These are phyloP conservation scores for Elasticomyces elasticus DNA, from an alignment of 495 filamentous ascomycete genomes.

Conservation along the genomic window DNA sequence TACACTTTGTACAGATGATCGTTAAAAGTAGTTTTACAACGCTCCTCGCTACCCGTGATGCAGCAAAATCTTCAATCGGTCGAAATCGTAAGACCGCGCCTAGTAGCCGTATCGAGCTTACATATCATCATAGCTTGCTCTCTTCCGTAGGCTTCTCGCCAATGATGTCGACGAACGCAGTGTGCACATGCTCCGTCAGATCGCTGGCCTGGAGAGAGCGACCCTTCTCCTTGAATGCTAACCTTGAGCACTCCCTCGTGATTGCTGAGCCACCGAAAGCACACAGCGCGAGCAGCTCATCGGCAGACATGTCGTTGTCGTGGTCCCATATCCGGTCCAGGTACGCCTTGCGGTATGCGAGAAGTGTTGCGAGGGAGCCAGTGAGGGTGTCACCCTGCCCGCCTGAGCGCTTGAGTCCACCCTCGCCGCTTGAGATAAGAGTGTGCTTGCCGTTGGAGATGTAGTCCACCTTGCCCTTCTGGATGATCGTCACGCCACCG, in stretches of 20 bases:
- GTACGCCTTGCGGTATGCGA: slow-evolving; percentile 83
- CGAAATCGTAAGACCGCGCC: not conserved
- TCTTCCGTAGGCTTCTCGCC: slow-evolving; percentile 36
- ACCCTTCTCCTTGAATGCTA: slow-evolving; percentile 79
- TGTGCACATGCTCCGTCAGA: slow-evolving; percentile 80
- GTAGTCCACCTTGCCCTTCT: slow-evolving; percentile 79
- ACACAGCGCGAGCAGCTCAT: slow-evolving; percentile 63
- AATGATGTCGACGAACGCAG: slow-evolving; percentile 70
- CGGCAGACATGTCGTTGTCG: slow-evolving; percentile 43
- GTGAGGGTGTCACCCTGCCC: slow-evolving; percentile 96
- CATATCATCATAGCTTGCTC: slow-evolving; percentile 14
- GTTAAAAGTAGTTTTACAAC: not conserved
- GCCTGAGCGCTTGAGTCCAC: slow-evolving; percentile 81
- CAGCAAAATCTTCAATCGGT: not conserved
- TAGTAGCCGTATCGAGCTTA: not conserved
- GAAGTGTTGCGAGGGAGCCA: slow-evolving; percentile 73
- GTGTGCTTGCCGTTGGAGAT: slow-evolving; percentile 75
- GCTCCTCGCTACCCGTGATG: not conserved
- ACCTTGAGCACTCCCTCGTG: slow-evolving; percentile 81
- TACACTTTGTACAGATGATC: not conserved
- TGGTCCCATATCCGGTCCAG: slow-evolving; percentile 73
- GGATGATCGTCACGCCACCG: slow-evolving; percentile 79
- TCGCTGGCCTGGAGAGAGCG: slow-evolving; percentile 89
- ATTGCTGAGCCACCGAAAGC: slow-evolving; percentile 80
- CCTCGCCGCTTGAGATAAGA: slow-evolving; percentile 59